Evolutionary conservation across 805 yeast genomes (phyloP).

Genomic region (Schwanniomyces pseudopolymorphus): DNA sequence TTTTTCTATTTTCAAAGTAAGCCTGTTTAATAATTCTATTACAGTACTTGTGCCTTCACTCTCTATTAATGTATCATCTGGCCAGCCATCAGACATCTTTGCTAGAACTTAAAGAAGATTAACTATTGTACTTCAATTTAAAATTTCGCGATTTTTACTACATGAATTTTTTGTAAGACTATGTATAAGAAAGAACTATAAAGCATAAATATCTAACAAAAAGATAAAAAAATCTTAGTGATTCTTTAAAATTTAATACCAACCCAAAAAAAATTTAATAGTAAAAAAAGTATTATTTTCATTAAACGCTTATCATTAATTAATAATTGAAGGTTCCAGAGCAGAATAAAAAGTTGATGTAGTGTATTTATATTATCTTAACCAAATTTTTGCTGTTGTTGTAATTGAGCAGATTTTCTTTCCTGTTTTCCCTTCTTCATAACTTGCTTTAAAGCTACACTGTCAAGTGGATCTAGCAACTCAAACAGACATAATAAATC

Average conservation of each 20-base stretch:
- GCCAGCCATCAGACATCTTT: neutral
- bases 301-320: slow-evolving; percentile 1
- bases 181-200: slow-evolving; percentile 2
- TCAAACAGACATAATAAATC: slow-evolving; percentile 92
- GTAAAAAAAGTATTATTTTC: neutral
- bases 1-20: slow-evolving; percentile 19
- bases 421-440: slow-evolving; percentile 94
- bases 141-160: neutral
- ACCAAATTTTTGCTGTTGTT: slow-evolving; percentile 9
- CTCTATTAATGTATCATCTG: neutral
- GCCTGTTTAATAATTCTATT: slow-evolving; percentile 17
- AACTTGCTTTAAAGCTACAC: slow-evolving; percentile 88
- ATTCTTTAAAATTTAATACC: slow-evolving; percentile 1
- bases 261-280: slow-evolving; percentile 1
- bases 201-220: slow-evolving; percentile 1
- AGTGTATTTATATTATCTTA: neutral
- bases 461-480: slow-evolving; percentile 88
- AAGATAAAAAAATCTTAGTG: neutral
- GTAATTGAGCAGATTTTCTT: slow-evolving; percentile 55
- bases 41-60: slow-evolving; percentile 34
- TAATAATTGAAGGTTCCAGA: neutral
- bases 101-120: neutral
- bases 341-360: neutral
- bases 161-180: neutral
- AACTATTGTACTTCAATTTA: too few relatives aligned